Base-by-base conservation (phyloP, 2,329 filamentous ascomycete genomes). In the Xylariaceae sp. region DNA sequence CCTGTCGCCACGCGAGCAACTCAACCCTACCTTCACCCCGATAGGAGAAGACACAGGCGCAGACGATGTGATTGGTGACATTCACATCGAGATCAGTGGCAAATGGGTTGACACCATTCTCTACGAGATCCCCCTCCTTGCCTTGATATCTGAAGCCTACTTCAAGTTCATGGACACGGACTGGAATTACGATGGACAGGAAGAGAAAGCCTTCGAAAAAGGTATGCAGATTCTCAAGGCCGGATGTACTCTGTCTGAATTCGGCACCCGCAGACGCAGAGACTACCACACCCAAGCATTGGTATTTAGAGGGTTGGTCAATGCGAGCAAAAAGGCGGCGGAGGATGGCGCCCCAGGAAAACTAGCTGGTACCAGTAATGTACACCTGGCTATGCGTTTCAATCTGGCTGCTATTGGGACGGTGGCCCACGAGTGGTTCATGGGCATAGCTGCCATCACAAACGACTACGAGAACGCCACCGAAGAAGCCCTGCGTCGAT, bases 371-470 rank as follows among this genome's bases (percentile, higher is more conserved):
- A 96, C 93, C 0, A 97, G 92, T 70, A 99, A 99, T 66, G 94
- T 99, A 4, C 93, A 97, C 69, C 84, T 99, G 60, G 94, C 94
- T 11, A 96, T 96, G 90, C 88, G 90, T 64, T 93, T 96, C 71
- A 85, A 84, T 42, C 83, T 97, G 42, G 75, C 84, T 3, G 91
- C 94, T 0, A 82, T 97, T 12, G 94, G 94, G 5, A 99, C 94
- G 0, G 81, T 84, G 2, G 94, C 94, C 1, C 94, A 99, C 66
- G 94, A 99, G 73, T 99, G 94, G 94, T 97, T 97, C 76, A 99
- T 99, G 94, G 92, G 90, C 40, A 93, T 96, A 57, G 94, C 94
- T 1, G 92, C 94, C 38, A 90, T 97, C 61, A 89, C 87, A 5
- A 81, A 90, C 57, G 83, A 97, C 71, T 99, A 99, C 67, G 81